Conservation (phyloP, 1,139 yeast genomes). For the Pneumocystis wakefieldiae region DNA sequence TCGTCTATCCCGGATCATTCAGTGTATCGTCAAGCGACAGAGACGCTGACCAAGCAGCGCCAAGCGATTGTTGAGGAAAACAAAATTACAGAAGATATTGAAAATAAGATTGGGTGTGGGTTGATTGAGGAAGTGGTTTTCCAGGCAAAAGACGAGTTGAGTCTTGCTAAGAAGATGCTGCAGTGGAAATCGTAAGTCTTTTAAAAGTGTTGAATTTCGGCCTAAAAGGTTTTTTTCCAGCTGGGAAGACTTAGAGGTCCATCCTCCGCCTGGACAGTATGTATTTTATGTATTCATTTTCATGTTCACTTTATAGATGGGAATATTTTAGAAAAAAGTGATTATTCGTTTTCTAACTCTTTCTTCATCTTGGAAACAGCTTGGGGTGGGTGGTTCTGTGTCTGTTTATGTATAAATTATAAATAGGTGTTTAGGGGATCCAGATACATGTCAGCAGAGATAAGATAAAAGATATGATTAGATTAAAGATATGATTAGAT, state of each 20-base stretch:
- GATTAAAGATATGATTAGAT: too few species aligned
- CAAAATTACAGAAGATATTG: constrained; percentile 54
- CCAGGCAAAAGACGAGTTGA: constrained; percentile 73
- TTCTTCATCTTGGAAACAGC: not conserved
- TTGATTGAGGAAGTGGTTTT: constrained; percentile 68
- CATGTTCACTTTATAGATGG: constrained; percentile 10
- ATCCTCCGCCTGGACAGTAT: constrained; percentile 30
- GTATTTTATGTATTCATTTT: constrained; percentile 10
- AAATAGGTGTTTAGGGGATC: not conserved
- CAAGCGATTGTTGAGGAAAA: constrained; percentile 48
- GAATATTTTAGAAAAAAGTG: not conserved
- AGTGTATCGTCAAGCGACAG: constrained; percentile 63
- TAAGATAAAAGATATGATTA: too few species aligned
- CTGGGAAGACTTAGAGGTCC: constrained; percentile 31
- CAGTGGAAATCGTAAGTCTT: constrained; percentile 38
- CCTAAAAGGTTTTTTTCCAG: not conserved
- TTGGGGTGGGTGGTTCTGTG: not conserved
- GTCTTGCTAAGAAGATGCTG: constrained; percentile 52
- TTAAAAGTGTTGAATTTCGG: not conserved
- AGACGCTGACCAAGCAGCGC: constrained; percentile 56
- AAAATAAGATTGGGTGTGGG: constrained; percentile 64
- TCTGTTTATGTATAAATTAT: not conserved
- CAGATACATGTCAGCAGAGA: not conserved
- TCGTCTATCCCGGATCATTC: constrained; percentile 54
- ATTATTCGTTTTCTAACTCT: not conserved